Evolutionary conservation across 163 green algal genomes (phyloP), one percentile per base, ranked within the genome.

Genomic region (Chloromonas sp.): DNA sequence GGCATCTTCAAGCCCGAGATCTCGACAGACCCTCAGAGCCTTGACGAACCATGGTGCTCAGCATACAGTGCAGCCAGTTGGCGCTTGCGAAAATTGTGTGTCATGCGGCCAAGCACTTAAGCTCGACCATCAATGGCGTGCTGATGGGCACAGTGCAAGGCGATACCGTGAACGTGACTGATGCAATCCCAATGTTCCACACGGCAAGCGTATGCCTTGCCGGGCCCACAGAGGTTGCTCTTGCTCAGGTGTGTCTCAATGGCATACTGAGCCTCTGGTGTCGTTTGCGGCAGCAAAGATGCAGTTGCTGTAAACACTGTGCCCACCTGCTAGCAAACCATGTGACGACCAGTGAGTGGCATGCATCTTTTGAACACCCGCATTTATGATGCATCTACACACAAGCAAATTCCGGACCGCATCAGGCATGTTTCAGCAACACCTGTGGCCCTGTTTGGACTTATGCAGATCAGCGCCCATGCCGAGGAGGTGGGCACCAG

Each of bases 171-270:
- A 70, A 71, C 5, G 83, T 92, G 0, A 85, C 82, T 0, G 89
- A 94, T 83, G 91, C 87, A 14, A 84, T 96, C 2, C 93, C 93
- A 1, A 82, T 96, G 1, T 94, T 94, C 84, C 93, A 96, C 83
- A 89, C 83, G 14, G 14, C 80, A 14, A 61, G 2, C 36, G 66
- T 74, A 1, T 58, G 77, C 61, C 14, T 96, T 14, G 93, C 93
- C 3, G 88, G 91, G 57, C 87, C 89, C 1, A 84, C 93, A 1
- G 93, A 96, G 61, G 89, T 90, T 3, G 93, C 91, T 0, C 83
- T 96, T 0, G 60, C 88, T 0, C 91, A 94, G 91, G 93, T 93
- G 60, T 70, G 81, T 3, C 1, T 15, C 58, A 76, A 14, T 8
- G 58, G 1, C 0, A 1, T 59, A 36, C 79, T 82, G 13, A 58